These are phyloP conservation scores for Citrus maxima DNA, from an alignment of 345 rosid species.

Conservation along the genomic window DNA sequence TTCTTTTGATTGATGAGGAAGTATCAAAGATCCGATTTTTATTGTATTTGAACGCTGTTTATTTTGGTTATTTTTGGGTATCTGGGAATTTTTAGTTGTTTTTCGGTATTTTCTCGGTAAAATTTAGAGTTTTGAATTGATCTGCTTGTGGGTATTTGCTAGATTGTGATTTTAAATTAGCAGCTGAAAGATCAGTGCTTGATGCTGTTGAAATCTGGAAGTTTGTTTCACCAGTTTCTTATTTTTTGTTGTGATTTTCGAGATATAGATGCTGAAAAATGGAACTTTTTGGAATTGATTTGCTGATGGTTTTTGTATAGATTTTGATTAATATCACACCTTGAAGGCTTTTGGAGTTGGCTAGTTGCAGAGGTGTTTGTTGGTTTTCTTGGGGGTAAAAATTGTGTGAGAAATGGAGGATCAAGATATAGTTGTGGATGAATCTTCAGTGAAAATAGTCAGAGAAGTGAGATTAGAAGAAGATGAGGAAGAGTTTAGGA, in stretches of 20 bases:
- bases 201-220: conserved; percentile 12
- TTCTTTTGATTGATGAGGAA: not conserved
- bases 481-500: conserved; percentile 89
- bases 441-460: conserved; percentile 30
- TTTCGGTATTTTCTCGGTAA: conserved; percentile 1
- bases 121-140: conserved; percentile 29
- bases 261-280: conserved; percentile 8
- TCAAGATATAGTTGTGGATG: conserved; percentile 29
- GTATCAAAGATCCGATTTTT: not conserved
- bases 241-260: conserved; percentile 2
- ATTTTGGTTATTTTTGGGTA: conserved; percentile 20
- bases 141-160: conserved; percentile 27
- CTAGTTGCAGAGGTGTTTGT: not conserved
- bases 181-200: conserved; percentile 11
- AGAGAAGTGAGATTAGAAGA: conserved; percentile 51
- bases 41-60: conserved; percentile 13
- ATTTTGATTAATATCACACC: conserved; percentile 21
- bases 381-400: conserved; percentile 1
- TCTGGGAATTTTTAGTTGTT: conserved; percentile 21
- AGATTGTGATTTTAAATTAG: conserved; percentile 23
- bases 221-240: conserved; percentile 5
- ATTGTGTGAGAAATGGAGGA: conserved; percentile 48
- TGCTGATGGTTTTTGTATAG: conserved; percentile 14
- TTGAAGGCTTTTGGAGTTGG: conserved; percentile 14
- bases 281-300: conserved; percentile 23